phyloP scores from a whole-genome alignment of 495 filamentous ascomycete species.

The Patellaria atrata region DNA sequence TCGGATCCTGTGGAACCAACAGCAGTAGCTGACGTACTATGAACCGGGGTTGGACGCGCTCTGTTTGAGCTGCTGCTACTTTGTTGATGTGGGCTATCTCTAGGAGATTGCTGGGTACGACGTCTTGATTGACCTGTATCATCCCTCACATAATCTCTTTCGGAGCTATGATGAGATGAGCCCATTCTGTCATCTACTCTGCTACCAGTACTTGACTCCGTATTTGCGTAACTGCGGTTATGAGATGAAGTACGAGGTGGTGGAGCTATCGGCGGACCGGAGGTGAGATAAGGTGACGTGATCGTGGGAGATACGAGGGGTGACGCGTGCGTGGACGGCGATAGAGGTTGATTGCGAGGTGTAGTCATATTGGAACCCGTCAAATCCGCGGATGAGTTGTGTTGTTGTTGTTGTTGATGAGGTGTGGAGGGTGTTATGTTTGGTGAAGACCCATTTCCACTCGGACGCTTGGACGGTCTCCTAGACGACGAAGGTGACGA shows the following conservation, averaged over 20 bases:
- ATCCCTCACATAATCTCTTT: too few relatives aligned
- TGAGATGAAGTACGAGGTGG: conserved; percentile 53
- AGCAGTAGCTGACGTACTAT: conserved; percentile 32
- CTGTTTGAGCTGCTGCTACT: conserved; percentile 15
- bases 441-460: conserved; percentile 36
- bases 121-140: conserved; percentile 36
- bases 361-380: conserved; percentile 30
- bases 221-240: conserved; percentile 20
- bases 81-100: conserved; percentile 33
- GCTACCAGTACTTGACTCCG: conserved; percentile 1
- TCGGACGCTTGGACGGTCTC: conserved; percentile 38
- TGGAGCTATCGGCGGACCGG: conserved; percentile 32
- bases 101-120: conserved; percentile 26
- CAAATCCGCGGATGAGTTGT: conserved; percentile 21
- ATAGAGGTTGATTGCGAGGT: conserved; percentile 29
- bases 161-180: too few relatives aligned
- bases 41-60: conserved; percentile 20
- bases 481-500: conserved; percentile 32
- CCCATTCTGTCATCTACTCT: too few relatives aligned
- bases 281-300: conserved; percentile 23
- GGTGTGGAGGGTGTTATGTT: conserved; percentile 32
- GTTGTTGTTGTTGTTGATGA: conserved; percentile 28
- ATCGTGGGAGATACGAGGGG: conserved; percentile 30
- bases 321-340: conserved; percentile 27
- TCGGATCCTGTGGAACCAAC: conserved; percentile 30